Percentiles rank a stretch among this genome's conserved stretches.
phyloP scores from a whole-genome alignment of 352 stramenopile species.

The Hyphochytrium catenoides region DNA sequence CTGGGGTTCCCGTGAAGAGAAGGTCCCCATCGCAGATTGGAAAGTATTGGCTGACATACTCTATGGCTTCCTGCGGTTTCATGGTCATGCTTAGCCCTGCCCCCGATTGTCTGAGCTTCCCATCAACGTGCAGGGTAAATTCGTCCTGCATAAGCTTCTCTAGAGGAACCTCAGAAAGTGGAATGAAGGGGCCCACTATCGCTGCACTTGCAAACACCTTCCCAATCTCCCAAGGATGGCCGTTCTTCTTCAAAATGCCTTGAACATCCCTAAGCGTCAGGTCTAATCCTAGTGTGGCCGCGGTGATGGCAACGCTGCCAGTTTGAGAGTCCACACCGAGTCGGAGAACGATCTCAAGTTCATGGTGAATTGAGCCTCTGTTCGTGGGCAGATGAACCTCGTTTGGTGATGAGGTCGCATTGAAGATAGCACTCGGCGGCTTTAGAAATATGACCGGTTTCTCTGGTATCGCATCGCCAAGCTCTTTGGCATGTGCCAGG shows the following conservation, averaged over 20 bases:
- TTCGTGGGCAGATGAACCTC: slow-evolving; percentile 17
- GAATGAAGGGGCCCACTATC: neutral
- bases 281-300: no score
- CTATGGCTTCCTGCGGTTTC: slow-evolving; percentile 52
- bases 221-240: no score
- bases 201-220: neutral
- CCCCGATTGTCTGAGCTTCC: no score
- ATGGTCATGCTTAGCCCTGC: slow-evolving; percentile 52
- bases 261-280: no score
- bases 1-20: slow-evolving; percentile 53
- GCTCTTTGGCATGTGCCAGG: slow-evolving; percentile 43
- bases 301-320: neutral
- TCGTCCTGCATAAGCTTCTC: no score
- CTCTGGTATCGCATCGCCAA: slow-evolving; percentile 33
- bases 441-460: slow-evolving; percentile 55
- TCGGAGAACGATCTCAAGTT: slow-evolving; percentile 47
- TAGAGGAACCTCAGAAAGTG: no score
- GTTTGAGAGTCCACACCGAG: neutral
- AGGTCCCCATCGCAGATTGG: no score
- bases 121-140: no score
- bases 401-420: neutral
- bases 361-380: slow-evolving; percentile 46
- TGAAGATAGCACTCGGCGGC: slow-evolving; percentile 15
- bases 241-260: no score
- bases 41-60: no score